phyloP scores from a whole-genome alignment of 345 rosid species.

The Eucalyptus rudis region DNA sequence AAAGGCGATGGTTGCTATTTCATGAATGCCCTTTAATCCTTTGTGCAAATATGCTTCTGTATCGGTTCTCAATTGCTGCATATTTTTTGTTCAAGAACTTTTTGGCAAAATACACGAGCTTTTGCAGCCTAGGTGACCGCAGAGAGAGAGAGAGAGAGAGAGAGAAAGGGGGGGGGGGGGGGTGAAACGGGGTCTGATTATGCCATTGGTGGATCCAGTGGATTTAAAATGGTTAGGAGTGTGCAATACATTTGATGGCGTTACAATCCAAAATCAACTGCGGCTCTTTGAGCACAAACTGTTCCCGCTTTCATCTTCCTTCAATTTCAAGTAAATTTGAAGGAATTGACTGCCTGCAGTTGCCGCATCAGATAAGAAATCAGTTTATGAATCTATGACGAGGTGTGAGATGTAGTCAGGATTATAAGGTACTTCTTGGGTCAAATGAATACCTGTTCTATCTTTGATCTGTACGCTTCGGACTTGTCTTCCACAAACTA shows the following conservation, averaged over 20 bases:
- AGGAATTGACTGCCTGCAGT: constrained; percentile 66
- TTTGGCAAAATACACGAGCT: not conserved
- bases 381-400: not conserved
- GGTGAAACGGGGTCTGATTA: not conserved
- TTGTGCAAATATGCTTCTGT: not conserved
- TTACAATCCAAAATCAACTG: not conserved
- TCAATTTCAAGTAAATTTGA: constrained; percentile 46
- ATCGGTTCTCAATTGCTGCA: not conserved
- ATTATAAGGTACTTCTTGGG: not conserved
- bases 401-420: not conserved
- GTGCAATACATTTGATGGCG: not conserved
- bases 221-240: not conserved
- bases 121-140: not conserved
- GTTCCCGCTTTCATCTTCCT: not conserved
- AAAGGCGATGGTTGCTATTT: not conserved
- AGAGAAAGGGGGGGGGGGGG: fast-evolving
- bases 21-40: not conserved
- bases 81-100: not conserved
- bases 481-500: constrained; percentile 67
- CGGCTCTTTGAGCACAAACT: not conserved
- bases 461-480: constrained; percentile 41
- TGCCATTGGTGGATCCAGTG: not conserved
- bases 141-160: not conserved
- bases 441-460: constrained; percentile 43
- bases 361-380: not conserved